These are phyloP conservation scores for Selenicereus undatus DNA, from an alignment of 148 eudicot species.

Conservation along the genomic window DNA sequence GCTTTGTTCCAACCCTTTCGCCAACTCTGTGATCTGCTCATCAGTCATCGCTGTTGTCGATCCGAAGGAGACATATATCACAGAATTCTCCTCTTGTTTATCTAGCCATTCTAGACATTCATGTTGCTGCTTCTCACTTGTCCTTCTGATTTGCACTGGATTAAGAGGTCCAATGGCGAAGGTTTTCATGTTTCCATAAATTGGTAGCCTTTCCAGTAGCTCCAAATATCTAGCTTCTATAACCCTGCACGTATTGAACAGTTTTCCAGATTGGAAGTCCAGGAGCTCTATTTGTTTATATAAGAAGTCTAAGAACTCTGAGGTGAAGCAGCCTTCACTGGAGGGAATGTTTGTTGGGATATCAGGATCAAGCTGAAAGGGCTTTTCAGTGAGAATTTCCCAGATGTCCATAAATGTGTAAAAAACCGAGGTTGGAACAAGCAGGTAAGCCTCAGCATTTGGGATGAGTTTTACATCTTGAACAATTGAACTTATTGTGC, in stretches of 20 bases:
- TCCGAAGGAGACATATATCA: conserved; percentile 63
- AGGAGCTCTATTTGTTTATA: not conserved
- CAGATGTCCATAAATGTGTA: conserved; percentile 15
- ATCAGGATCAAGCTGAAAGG: conserved; percentile 23
- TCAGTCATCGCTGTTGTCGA: conserved; percentile 40
- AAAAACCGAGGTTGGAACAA: conserved; percentile 19
- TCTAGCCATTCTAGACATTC: conserved; percentile 26
- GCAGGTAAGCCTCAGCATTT: conserved; percentile 22
- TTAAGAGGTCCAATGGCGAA: conserved; percentile 27
- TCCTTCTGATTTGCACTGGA: conserved; percentile 17
- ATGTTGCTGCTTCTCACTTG: conserved; percentile 1
- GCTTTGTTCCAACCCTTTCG: conserved; percentile 51
- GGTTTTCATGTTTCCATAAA: conserved; percentile 5
- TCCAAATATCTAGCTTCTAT: conserved; percentile 37
- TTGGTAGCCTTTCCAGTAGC: conserved; percentile 8
- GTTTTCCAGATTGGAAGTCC: conserved; percentile 26
- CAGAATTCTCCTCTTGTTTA: conserved; percentile 35
- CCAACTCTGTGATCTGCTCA: conserved; percentile 51
- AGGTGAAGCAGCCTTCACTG: conserved; percentile 22
- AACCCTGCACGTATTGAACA: conserved; percentile 29
- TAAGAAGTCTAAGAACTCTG: conserved; percentile 17
- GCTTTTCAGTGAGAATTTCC: conserved; percentile 19
- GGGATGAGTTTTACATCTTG: conserved; percentile 29
- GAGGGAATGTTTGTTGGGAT: conserved; percentile 22
- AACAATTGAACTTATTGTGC: conserved; percentile 11